phyloP scores from a whole-genome alignment of 176 grass and related monocot species.

The Eleusine indica region DNA sequence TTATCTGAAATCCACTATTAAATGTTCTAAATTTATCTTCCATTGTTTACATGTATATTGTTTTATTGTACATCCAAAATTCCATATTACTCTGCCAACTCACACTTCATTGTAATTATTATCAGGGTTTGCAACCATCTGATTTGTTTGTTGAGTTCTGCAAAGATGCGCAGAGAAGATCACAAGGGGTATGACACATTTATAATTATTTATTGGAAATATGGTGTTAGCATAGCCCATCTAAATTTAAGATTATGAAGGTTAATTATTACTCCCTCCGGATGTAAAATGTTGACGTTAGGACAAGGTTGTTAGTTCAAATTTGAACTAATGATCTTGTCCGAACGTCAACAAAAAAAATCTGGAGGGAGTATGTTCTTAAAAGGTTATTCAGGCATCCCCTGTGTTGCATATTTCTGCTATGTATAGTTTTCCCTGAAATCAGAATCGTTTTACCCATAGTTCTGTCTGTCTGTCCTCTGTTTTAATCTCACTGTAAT shows the following conservation, averaged over 20 bases:
- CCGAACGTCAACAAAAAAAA: conserved; percentile 59
- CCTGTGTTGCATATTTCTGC: conserved; percentile 22
- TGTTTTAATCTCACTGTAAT: neutral
- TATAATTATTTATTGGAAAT: conserved; percentile 24
- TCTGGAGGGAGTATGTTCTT: neutral
- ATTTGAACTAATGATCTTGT: conserved; percentile 45
- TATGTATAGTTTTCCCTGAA: conserved; percentile 10
- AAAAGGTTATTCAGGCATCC: neutral
- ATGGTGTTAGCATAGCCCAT: neutral
- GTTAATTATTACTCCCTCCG: neutral
- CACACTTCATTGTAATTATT: conserved; percentile 36
- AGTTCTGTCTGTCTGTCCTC: neutral
- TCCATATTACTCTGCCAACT: conserved; percentile 22
- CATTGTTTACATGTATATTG: conserved; percentile 14
- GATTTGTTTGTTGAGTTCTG: conserved; percentile 87
- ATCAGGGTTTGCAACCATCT: conserved; percentile 41
- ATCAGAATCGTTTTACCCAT: conserved; percentile 6
- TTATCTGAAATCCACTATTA: conserved; percentile 27
- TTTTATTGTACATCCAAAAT: conserved; percentile 5
- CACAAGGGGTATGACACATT: conserved; percentile 60
- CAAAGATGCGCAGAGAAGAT: conserved; percentile 91
- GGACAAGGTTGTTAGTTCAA: too few species aligned
- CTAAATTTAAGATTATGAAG: neutral
- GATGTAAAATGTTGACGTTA: too few species aligned
- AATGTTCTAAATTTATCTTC: conserved; percentile 8